A percentile compares a stretch with the other conserved stretches of the same genome.
Evolutionary conservation across 257 asterid genomes (phyloP).

Genomic region (Solanum bulbocastanum): DNA sequence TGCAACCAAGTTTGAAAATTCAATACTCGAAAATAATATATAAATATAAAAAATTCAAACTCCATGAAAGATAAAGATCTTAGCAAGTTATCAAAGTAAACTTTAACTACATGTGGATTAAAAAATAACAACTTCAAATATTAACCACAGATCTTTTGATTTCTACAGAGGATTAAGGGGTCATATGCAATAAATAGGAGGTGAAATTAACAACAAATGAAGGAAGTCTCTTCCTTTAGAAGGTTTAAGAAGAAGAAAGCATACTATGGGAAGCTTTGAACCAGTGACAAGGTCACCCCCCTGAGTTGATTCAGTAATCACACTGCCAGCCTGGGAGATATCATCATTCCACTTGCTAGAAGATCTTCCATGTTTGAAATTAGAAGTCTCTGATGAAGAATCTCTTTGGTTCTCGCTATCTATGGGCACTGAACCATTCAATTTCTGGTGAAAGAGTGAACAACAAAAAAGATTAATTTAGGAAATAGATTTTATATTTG

Average conservation of each 20-base stretch:
- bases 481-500: background rate
- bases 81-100: background rate
- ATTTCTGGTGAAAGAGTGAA: constrained; percentile 47
- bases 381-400: constrained; percentile 38
- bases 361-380: constrained; percentile 42
- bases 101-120: background rate
- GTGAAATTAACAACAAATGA: background rate
- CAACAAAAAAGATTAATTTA: constrained; percentile 9
- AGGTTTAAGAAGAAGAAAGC: constrained; percentile 16
- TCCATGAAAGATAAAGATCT: background rate
- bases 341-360: constrained; percentile 84
- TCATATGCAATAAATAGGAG: background rate
- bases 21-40: background rate
- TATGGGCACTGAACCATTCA: constrained; percentile 52
- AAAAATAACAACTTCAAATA: background rate
- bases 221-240: background rate
- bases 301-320: constrained; percentile 67
- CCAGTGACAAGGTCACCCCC: constrained; percentile 70
- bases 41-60: background rate
- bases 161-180: background rate
- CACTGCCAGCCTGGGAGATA: constrained; percentile 72
- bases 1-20: background rate
- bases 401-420: constrained; percentile 45
- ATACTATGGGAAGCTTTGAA: constrained; percentile 63
- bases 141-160: background rate